Evolutionary conservation across 2,329 filamentous ascomycete species (phyloP).

Genomic region (Phialocephala sp.): DNA sequence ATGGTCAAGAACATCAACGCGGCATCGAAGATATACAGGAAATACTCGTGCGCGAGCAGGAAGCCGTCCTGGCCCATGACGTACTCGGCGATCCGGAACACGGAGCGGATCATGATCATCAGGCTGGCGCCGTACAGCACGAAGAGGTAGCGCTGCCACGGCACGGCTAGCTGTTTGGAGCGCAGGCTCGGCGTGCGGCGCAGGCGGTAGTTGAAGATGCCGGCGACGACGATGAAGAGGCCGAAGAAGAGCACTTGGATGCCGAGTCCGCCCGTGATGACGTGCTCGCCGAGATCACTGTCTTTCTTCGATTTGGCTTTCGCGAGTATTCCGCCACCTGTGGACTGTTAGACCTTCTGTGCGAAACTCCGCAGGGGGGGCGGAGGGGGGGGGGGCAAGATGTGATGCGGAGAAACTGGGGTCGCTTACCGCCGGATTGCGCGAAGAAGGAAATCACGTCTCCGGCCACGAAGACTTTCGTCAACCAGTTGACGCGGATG

Average conservation of each 20-base stretch:
- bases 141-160: slow-evolving; percentile 46
- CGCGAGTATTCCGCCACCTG: slow-evolving; percentile 41
- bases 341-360: too few species aligned
- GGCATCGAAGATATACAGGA: slow-evolving; percentile 51
- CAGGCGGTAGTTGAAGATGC: slow-evolving; percentile 48
- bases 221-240: slow-evolving; percentile 52
- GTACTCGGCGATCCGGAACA: slow-evolving; percentile 55
- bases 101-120: slow-evolving; percentile 52
- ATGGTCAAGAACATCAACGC: slow-evolving; percentile 48
- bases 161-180: slow-evolving; percentile 26
- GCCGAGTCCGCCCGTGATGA: slow-evolving; percentile 54
- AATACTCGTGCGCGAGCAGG: slow-evolving; percentile 50
- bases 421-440: slow-evolving; percentile 41
- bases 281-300: slow-evolving; percentile 44
- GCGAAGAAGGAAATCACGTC: slow-evolving; percentile 53
- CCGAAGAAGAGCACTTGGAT: slow-evolving; percentile 57
- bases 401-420: too few species aligned
- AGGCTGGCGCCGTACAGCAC: slow-evolving; percentile 48
- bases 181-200: slow-evolving; percentile 44
- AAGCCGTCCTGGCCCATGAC: slow-evolving; percentile 48
- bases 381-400: too few species aligned
- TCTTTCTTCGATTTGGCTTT: slow-evolving; percentile 26
- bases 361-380: too few species aligned
- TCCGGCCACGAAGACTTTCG: slow-evolving; percentile 53
- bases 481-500: slow-evolving; percentile 49